Evolutionary conservation across 345 rosid genomes (phyloP), one percentile per base, ranked within the genome.

Genomic region (Dipteronia dyeriana): DNA sequence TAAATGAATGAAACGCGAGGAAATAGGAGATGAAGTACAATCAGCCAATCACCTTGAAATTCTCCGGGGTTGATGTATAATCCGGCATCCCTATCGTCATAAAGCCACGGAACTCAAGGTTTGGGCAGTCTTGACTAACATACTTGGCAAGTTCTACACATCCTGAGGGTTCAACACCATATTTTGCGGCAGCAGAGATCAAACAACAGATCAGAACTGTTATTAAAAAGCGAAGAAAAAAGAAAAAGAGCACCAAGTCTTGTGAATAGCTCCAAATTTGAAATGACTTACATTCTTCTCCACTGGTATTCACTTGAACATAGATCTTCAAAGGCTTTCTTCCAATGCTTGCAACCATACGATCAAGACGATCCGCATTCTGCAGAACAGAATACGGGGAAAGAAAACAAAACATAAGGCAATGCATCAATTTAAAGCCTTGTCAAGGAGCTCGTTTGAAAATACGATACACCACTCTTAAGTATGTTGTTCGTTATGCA

Each of bases 11-110:
- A 70, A 22, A 64, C 25, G 7, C n/a, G n/a, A 38, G 41, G 51
- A 13, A 57, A 5, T 41, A 43, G 71, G 5, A 41, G 11, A 66
- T n/a, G 23, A 17, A n/a, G 9, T n/a, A 31, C 25, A 23, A 22
- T 13, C 39, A 39, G 53, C 74, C 59, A 11, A 60, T 65, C 81
- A 92, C 99, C 97, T 90, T 91, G 82, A 96, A 94, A 82, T 96
- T 96, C 84, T 96, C 99, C 2, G 99, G 97, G 20, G 98, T 96
- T 77, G 97, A 92, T 64, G 97, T 76, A 71, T 91, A 94, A 84
- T 96, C 98, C 41, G 75, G 93, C 98, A 92, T 96, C 71, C 98
- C 98, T 73, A 96, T 92, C 13, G 99, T 94, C 99, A 96, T 96
- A 62, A 96, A 85, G 72, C 99, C 98, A 77, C 86, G 76, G 81